Evolutionary conservation across 441 rosid genomes (phyloP).

Genomic region (Populus trichocarpa): DNA sequence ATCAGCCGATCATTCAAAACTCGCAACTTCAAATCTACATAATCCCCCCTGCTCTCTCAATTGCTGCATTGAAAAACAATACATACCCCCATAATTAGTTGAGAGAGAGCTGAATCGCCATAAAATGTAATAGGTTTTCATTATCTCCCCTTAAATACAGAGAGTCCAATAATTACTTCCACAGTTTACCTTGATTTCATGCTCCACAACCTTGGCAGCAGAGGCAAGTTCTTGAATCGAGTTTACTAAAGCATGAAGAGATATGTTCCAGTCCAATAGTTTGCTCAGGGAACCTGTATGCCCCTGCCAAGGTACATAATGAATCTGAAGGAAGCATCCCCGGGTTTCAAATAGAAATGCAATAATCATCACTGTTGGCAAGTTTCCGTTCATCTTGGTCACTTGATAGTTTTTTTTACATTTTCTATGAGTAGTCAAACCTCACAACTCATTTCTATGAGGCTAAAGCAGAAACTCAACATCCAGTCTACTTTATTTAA

Average conservation of each 20-base stretch:
- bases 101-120: neutral
- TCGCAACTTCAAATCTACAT: slow-evolving; percentile 39
- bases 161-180: neutral
- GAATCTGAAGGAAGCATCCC: neutral
- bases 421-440: neutral
- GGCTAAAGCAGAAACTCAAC: neutral
- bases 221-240: slow-evolving; percentile 53
- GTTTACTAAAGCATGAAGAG: slow-evolving; percentile 44
- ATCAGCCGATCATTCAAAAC: slow-evolving; percentile 79
- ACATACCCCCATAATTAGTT: neutral
- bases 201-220: slow-evolving; percentile 51
- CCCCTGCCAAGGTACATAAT: slow-evolving; percentile 24
- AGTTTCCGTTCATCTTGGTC: neutral
- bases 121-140: neutral
- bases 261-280: slow-evolving; percentile 41
- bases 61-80: slow-evolving; percentile 36
- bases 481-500: neutral
- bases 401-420: neutral
- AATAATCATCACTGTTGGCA: neutral
- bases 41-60: slow-evolving; percentile 30
- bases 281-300: slow-evolving; percentile 45
- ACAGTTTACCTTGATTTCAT: slow-evolving; percentile 57
- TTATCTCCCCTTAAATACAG: neutral
- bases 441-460: neutral
- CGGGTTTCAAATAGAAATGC: neutral